Conservation (phyloP, 306 rosid species). For the Cucurbita argyrosperma region DNA sequence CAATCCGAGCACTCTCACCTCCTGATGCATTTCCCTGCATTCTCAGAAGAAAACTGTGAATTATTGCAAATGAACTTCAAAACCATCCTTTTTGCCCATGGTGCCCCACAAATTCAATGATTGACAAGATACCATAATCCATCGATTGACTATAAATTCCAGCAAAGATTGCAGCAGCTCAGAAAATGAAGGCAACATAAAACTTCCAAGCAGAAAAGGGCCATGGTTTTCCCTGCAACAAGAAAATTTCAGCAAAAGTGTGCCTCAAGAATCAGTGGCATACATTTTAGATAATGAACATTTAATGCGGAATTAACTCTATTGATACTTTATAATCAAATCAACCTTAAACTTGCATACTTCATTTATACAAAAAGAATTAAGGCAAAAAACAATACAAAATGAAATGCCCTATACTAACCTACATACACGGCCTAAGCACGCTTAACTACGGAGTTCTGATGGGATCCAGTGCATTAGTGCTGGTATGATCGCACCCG, state of each 20-base stretch:
- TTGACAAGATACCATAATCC: constrained; percentile 52
- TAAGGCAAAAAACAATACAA: too few species aligned
- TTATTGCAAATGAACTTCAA: background rate
- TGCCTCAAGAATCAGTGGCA: background rate
- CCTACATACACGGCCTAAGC: too few species aligned
- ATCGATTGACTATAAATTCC: constrained; percentile 62
- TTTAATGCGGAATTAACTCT: too few species aligned
- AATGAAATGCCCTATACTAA: too few species aligned
- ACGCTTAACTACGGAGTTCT: too few species aligned
- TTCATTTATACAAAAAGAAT: too few species aligned
- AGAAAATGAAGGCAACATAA: constrained; percentile 65
- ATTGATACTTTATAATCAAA: too few species aligned
- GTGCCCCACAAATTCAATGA: constrained; percentile 5
- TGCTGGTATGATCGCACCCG: too few species aligned
- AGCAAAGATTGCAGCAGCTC: constrained; percentile 72
- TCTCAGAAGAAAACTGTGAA: constrained; percentile 14
- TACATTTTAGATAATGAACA: background rate
- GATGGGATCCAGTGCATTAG: too few species aligned
- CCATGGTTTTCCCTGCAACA: constrained; percentile 73
- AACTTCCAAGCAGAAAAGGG: constrained; percentile 84
- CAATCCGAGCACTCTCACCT: constrained; percentile 62
- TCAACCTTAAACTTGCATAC: too few species aligned
- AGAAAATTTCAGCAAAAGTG: constrained; percentile 10
- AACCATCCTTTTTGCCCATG: constrained; percentile 3
- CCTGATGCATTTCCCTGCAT: constrained; percentile 85